Percentiles rank a stretch among this genome's conserved stretches.
These are phyloP conservation scores for Cercospora beticola DNA, from an alignment of 2,329 filamentous ascomycete species.

Conservation along the genomic window DNA sequence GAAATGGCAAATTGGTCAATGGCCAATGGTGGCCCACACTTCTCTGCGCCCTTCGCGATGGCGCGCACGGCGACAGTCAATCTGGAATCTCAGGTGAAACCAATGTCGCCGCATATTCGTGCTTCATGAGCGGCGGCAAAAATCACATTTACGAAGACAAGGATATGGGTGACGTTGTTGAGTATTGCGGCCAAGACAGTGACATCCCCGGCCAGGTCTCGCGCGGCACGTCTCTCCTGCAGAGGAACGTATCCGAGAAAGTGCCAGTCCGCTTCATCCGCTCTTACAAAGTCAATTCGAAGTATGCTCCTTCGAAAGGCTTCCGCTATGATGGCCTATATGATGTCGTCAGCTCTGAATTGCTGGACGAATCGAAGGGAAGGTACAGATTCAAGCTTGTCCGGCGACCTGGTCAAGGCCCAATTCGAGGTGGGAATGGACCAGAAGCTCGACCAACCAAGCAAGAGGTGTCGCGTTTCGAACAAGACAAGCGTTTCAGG, in stretches of 20 bases:
- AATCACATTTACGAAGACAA: conserved; percentile 46
- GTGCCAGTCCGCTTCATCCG: conserved; percentile 54
- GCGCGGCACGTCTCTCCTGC: conserved; percentile 43
- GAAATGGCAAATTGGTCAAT: conserved; percentile 44
- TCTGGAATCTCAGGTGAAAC: conserved; percentile 54
- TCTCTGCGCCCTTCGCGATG: conserved; percentile 52
- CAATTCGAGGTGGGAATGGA: conserved; percentile 47
- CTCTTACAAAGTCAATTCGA: conserved; percentile 43
- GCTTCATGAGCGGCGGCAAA: conserved; percentile 52
- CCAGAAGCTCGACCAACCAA: conserved; percentile 46
- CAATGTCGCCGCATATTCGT: conserved; percentile 52
- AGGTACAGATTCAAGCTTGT: conserved; percentile 51
- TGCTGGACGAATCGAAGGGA: conserved; percentile 44
- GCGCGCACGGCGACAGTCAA: conserved; percentile 53
- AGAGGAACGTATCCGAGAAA: conserved; percentile 37
- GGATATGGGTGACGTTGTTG: conserved; percentile 52
- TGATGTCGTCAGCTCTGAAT: conserved; percentile 42
- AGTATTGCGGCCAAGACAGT: conserved; percentile 54
- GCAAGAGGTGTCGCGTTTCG: conserved; percentile 37
- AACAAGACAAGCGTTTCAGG: conserved; percentile 28
- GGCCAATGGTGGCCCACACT: conserved; percentile 59
- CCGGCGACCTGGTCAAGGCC: conserved; percentile 46
- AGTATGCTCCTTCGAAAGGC: conserved; percentile 49
- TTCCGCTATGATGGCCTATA: conserved; percentile 62
- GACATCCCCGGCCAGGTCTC: conserved; percentile 29